Base-by-base conservation (phyloP, 2,329 filamentous ascomycete species). In the Xylariaceae sp. region DNA sequence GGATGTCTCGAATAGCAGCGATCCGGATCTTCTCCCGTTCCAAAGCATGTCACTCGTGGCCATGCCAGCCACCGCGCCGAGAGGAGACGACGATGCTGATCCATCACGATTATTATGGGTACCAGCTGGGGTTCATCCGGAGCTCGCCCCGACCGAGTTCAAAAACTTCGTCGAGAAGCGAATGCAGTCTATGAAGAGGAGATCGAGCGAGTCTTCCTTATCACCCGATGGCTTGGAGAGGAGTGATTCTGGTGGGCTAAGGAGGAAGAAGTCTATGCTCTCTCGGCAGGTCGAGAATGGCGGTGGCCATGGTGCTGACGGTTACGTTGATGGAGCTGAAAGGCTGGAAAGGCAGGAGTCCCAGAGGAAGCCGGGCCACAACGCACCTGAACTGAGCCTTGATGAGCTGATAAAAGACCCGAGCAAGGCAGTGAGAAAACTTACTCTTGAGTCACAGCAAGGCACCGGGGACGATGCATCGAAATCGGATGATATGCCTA, bases 101-200 rank as follows among this genome's bases (percentile, higher is more conserved):
- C 80, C 88, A 6, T 88, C 89, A 2, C 78, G 88, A 46, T 67
- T 97, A 43, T 85, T 97, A 50, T 98, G 92, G 92, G 92, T 98
- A 5, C 92, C 92, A 4, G 92, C 92, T 16, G 80, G 88, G 42
- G 75, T 98, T 18, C 92, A 98, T 55, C 92, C 92, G 1, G 92
- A 98, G 63, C 71, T 98, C 34, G 92, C 92, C 3, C 92, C 92
- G 1, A 88, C 85, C 57, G 92, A 96, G 53, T 98, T 97, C 71
- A 96, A 94, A 63, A 90, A 84, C 1, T 98, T 97, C 52, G 75
- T 98, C 2, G 90, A 98, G 56, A 94, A 89, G 47, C 82, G 89
- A 56, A 87, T 96, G 9, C 85, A 95, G 52, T 83, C 86, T 24
- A 94, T 97, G 52, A 83, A 88, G 60, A 75, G 89, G 50, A 78